phyloP scores from a whole-genome alignment of 75 land plant genomes.

The Sequoia sempervirens region DNA sequence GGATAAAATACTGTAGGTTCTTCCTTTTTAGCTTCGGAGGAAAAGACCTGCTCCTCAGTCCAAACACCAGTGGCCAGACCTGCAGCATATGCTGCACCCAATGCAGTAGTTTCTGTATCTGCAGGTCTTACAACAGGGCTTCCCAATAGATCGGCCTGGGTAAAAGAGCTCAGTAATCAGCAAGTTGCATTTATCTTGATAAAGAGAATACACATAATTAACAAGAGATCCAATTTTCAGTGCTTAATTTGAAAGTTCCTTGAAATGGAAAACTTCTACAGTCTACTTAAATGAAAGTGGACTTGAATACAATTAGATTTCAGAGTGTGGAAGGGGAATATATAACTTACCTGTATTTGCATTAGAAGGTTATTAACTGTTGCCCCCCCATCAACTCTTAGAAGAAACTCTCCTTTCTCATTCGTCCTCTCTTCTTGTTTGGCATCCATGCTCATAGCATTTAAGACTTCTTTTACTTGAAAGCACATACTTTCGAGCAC shows the following conservation, averaged over 20 bases:
- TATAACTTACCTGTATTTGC: constrained; percentile 76
- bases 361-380: constrained; percentile 88
- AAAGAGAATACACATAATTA: neutral
- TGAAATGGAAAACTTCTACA: neutral
- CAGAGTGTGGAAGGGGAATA: neutral
- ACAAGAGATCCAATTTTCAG: neutral
- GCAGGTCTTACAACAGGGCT: constrained; percentile 83
- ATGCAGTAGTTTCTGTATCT: constrained; percentile 92
- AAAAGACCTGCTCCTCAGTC: constrained; percentile 65
- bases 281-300: neutral
- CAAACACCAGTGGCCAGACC: constrained; percentile 87
- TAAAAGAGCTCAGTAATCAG: neutral
- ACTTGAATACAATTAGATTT: neutral
- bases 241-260: neutral
- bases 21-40: constrained; percentile 26
- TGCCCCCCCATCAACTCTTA: constrained; percentile 96
- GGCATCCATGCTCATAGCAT: constrained; percentile 83
- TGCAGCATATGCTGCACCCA: constrained; percentile 99
- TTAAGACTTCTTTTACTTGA: constrained; percentile 88
- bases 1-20: constrained; percentile 50
- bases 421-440: constrained; percentile 29
- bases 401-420: constrained; percentile 58
- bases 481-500: constrained; percentile 96
- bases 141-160: constrained; percentile 89
- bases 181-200: neutral